Conservation (phyloP, 345 rosid species). For the Pugionium dolabratum region DNA sequence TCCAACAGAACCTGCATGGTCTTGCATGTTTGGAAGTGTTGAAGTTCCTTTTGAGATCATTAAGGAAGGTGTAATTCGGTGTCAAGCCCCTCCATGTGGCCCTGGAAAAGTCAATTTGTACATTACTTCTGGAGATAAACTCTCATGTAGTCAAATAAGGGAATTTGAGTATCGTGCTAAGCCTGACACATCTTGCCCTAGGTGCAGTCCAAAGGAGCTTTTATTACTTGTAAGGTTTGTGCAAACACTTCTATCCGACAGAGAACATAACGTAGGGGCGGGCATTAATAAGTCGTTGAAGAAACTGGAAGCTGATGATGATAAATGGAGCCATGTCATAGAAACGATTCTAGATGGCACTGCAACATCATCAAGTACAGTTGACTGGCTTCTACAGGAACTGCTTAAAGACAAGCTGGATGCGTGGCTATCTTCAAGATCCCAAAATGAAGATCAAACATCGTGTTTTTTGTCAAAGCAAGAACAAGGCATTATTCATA, state of each 20-base stretch:
- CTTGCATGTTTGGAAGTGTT: constrained; percentile 86
- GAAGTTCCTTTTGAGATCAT: constrained; percentile 82
- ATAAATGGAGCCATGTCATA: constrained; percentile 63
- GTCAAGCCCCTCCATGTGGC: constrained; percentile 69
- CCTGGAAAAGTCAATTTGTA: constrained; percentile 82
- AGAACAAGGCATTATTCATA: constrained; percentile 90
- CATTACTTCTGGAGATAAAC: constrained; percentile 69
- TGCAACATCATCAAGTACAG: constrained; percentile 56
- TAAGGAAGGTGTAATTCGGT: constrained; percentile 76
- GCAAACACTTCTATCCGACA: constrained; percentile 65
- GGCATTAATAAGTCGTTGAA: constrained; percentile 37
- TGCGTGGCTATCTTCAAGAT: constrained; percentile 70
- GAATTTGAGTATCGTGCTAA: constrained; percentile 71
- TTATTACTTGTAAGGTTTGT: constrained; percentile 68
- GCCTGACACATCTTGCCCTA: constrained; percentile 35
- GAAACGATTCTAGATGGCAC: constrained; percentile 58
- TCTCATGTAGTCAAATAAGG: constrained; percentile 71
- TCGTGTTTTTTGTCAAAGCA: constrained; percentile 69
- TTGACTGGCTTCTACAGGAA: constrained; percentile 82
- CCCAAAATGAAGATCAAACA: constrained; percentile 42
- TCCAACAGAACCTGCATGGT: constrained; percentile 73
- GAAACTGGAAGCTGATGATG: constrained; percentile 53
- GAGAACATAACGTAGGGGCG: constrained; percentile 39
- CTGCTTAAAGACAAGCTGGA: constrained; percentile 82
- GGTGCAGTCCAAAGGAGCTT: constrained; percentile 59